Percentiles rank a stretch among this genome's conserved stretches.
phyloP scores from a whole-genome alignment of 2,329 filamentous ascomycete genomes.

The Cladophialophora psammophila region DNA sequence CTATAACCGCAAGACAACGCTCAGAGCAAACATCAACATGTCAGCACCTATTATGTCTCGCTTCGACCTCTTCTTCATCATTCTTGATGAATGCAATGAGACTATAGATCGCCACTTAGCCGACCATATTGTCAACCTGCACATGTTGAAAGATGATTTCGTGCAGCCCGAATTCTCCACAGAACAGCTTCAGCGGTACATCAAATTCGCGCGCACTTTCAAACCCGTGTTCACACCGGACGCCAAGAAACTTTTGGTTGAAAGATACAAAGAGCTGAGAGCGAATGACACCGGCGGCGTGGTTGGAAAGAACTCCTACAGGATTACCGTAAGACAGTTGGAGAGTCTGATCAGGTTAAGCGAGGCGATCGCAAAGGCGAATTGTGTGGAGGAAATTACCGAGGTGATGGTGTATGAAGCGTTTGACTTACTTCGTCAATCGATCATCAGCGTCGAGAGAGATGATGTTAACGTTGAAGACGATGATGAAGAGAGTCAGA shows the following conservation, averaged over 20 bases:
- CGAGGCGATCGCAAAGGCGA: constrained; percentile 98
- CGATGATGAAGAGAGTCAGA: constrained; percentile 66
- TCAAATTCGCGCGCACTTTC: constrained; percentile 94
- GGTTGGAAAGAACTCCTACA: constrained; percentile 91
- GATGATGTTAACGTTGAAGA: constrained; percentile 96
- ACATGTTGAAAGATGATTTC: constrained; percentile 90
- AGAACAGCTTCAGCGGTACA: constrained; percentile 95
- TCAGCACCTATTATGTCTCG: constrained; percentile 98
- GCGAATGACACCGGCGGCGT: constrained; percentile 92
- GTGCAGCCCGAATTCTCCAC: constrained; percentile 94
- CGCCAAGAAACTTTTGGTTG: constrained; percentile 82
- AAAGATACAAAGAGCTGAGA: constrained; percentile 94
- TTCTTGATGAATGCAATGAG: constrained; percentile 96
- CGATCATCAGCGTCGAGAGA: constrained; percentile 97
- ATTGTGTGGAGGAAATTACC: constrained; percentile 90
- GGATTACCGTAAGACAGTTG: constrained; percentile 94
- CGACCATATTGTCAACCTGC: constrained; percentile 91
- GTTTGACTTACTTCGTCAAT: constrained; percentile 87
- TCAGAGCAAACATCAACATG: constrained; percentile 97
- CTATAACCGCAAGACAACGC: constrained; percentile 95
- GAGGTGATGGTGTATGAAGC: constrained; percentile 88
- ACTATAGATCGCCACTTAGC: constrained; percentile 87
- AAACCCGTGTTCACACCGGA: constrained; percentile 89
- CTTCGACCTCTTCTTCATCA: constrained; percentile 98
- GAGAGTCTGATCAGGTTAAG: constrained; percentile 95